A percentile compares a stretch with the other conserved stretches of the same genome.
These are phyloP conservation scores for Trichomonascaceae sp. DNA, from an alignment of 1,139 yeast species.

Conservation along the genomic window DNA sequence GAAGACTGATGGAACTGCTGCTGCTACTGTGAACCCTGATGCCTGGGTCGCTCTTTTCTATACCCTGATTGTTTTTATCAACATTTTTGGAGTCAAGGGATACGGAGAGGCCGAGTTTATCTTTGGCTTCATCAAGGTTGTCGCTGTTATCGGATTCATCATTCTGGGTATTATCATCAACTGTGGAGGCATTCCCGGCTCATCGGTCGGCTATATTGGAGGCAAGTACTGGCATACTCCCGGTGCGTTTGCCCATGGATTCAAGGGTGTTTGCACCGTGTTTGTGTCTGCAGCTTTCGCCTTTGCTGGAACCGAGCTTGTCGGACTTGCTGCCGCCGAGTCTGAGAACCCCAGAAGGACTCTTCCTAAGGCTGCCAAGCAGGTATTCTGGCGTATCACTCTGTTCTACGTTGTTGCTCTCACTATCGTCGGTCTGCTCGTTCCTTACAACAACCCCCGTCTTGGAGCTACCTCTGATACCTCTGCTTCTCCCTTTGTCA, in stretches of 20 bases:
- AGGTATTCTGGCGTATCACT: slow-evolving; percentile 59
- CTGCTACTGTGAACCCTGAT: slow-evolving; percentile 14
- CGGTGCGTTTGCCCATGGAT: slow-evolving; percentile 51
- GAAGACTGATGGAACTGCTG: slow-evolving; percentile 45
- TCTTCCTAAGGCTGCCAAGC: slow-evolving; percentile 57
- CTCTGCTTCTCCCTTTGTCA: slow-evolving; percentile 61
- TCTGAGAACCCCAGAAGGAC: slow-evolving; percentile 59
- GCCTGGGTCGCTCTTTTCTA: slow-evolving; percentile 57
- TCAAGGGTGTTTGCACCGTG: slow-evolving; percentile 73
- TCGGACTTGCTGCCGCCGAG: slow-evolving; percentile 79
- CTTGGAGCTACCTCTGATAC: slow-evolving; percentile 40
- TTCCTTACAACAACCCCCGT: slow-evolving; percentile 42
- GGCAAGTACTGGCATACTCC: slow-evolving; percentile 48
- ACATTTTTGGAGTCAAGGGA: slow-evolving; percentile 56
- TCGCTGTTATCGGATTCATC: slow-evolving; percentile 50
- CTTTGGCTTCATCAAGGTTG: slow-evolving; percentile 42
- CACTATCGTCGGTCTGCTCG: slow-evolving; percentile 46
- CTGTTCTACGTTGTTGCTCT: slow-evolving; percentile 50
- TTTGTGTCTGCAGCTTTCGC: slow-evolving; percentile 83
- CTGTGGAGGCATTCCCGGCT: slow-evolving; percentile 62
- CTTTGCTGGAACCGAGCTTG: slow-evolving; percentile 71
- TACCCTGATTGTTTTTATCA: slow-evolving; percentile 38
- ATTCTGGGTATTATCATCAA: slow-evolving; percentile 49
- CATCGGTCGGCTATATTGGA: slow-evolving; percentile 49
- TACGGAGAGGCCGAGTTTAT: slow-evolving; percentile 61